phyloP scores from a whole-genome alignment of 1,284 basidiomycete genomes.

The Pseudozyma pruni region DNA sequence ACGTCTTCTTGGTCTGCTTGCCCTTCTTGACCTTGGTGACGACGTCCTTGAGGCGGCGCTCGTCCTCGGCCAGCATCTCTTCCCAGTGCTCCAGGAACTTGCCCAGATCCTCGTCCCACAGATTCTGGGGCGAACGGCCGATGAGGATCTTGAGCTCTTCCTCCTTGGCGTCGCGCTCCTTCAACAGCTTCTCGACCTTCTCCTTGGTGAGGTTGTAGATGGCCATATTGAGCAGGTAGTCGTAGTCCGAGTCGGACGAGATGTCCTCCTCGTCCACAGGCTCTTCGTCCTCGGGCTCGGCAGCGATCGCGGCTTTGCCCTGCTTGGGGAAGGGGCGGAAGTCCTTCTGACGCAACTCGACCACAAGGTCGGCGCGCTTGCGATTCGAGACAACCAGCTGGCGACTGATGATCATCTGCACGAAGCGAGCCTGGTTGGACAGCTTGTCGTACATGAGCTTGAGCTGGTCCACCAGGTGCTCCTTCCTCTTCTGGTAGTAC shows the following conservation, averaged over 20 bases:
- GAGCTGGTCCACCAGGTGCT: conserved; percentile 82
- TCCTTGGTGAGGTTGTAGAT: conserved; percentile 95
- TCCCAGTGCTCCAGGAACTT: conserved; percentile 85
- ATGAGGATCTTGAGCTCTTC: conserved; percentile 82
- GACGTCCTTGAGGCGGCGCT: conserved; percentile 75
- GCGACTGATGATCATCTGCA: conserved; percentile 92
- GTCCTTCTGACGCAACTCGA: conserved; percentile 80
- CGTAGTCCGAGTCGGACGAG: conserved; percentile 80
- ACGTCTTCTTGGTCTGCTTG: conserved; percentile 76
- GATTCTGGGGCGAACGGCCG: conserved; percentile 80
- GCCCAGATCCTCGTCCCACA: conserved; percentile 93
- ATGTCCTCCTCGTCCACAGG: conserved; percentile 73
- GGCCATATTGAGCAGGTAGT: conserved; percentile 94
- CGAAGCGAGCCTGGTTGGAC: conserved; percentile 95
- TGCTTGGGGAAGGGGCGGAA: conserved; percentile 90
- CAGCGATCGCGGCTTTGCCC: conserved; percentile 76
- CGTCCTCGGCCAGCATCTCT: conserved; percentile 70
- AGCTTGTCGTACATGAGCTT: conserved; percentile 84
- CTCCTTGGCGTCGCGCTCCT: conserved; percentile 86
- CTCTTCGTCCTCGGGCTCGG: conserved; percentile 71
- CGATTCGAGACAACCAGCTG: conserved; percentile 91
- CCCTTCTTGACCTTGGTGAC: conserved; percentile 71
- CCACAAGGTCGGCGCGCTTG: conserved; percentile 86
- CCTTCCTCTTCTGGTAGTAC: conserved; percentile 86
- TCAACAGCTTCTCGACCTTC: conserved; percentile 86